Evolutionary conservation across 2,329 filamentous ascomycete genomes (phyloP), one percentile per base, ranked within the genome.

Genomic region (Kalmusia sp.): DNA sequence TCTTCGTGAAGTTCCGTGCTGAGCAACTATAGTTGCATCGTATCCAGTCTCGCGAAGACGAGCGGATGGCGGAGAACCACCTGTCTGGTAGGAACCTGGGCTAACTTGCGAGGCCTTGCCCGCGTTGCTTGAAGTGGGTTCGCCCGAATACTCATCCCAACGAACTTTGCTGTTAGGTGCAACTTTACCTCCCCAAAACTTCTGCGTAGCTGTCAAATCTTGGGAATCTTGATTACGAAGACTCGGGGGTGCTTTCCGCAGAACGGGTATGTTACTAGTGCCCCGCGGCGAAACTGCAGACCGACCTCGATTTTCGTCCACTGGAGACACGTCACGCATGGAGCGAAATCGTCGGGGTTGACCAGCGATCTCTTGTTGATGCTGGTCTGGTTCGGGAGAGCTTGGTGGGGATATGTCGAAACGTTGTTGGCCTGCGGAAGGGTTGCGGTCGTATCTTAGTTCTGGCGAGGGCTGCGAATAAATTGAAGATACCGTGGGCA

Each of bases 61-160:
- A 6, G 51, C 45, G 3, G 62, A 35, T 24, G 56, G 52, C 8
- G 54, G 47, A n/a, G 58, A 49, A 28, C 58, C 55, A 2, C 52
- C 61, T 55, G 67, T 64, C 1, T 63, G 63, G 27, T 64, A 74
- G 7, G 65, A 59, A 27, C 81, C 80, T 15, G 87, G 83, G 55
- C 81, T 83, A 22, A 84, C 80, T 55, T 84, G 84, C 33, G 81
- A 81, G 22, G 82, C 76, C 52, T 80, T 83, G 12, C 86, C 85
- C 41, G 76, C 62, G 30, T 58, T 64, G 40, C 66, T 82, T n/a
- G 78, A 81, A 4, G 84, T 87, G 33, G 85, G 84, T 64, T 90
- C 87, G 7, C 86, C 87, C 3, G 87, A 87, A 67, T 83, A 84
- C 41, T 83, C 82, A 72, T 91, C 86, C 87, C 87, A 89, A 59